Base-by-base conservation (phyloP, 257 asterid genomes). In the Henckelia pumila region DNA sequence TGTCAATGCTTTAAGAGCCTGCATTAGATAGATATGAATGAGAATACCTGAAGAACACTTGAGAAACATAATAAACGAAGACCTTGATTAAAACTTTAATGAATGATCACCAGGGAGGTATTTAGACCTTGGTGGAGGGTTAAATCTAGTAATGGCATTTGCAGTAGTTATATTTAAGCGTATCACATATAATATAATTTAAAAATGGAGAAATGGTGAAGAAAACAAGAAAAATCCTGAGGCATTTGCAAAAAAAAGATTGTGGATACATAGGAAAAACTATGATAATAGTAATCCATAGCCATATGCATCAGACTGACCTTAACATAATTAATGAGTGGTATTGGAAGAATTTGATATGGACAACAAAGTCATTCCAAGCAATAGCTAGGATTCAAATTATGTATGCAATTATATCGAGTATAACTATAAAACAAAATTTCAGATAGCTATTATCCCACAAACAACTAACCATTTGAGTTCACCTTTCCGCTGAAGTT, bases 1-100 rank as follows among this genome's bases (percentile, higher is more conserved):
- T 14, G 97, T 92, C 81, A 89, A 75, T 78, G 95, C 85, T 83
- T 84, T 92, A 35, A 89, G 85, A 71, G 97, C 98, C 98, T 92
- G 87, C 82, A 82, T 68, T 60, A 71, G 63, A 73, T 66, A 68
- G 73, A 61, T 71, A 75, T 73, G 26, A 71, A 66, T 69, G 72
- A 55, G 61, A 56, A 63, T 50, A 67, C 44, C 33, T 55, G 62
- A 63, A 8, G 30, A 40, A 56, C 37, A n/a, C n/a, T n/a, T 26
- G 26, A 25, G 3, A 25, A 25, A 25, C 26, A 25, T 25, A 37
- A 8, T 33, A 67, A 56, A n/a, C 28, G n/a, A 52, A 57, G 2
- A 56, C 37, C 56, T 70, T 60, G 57, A 57, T 7, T 35, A 68
- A 68, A 32, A 50, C 50, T 61, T 57, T 47, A 61, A 52, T n/a